Evolutionary conservation across 352 stramenopile species (phyloP).

Genomic region (Globisporangium cystogenes): DNA sequence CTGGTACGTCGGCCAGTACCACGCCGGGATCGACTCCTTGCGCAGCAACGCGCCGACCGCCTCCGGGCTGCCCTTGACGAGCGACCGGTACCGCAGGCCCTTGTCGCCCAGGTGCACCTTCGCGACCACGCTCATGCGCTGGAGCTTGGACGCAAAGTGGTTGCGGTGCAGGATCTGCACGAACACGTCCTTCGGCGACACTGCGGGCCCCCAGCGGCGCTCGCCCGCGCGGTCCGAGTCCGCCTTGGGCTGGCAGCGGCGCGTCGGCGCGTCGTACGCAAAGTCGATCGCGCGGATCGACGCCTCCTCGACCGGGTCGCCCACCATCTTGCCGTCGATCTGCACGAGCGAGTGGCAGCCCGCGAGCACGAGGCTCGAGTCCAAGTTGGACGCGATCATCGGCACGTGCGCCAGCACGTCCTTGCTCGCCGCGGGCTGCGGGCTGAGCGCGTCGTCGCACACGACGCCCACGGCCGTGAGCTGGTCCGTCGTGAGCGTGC

Average conservation of each 20-base stretch:
- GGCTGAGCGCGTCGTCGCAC: constrained; percentile 54
- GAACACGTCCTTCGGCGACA: constrained; percentile 76
- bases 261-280: constrained; percentile 66
- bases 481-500: constrained; percentile 97
- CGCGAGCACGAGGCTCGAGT: constrained; percentile 77
- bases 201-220: constrained; percentile 58
- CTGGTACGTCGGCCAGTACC: constrained; percentile 90
- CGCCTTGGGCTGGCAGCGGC: constrained; percentile 71
- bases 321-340: constrained; percentile 95
- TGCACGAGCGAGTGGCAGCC: constrained; percentile 97
- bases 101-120: constrained; percentile 77
- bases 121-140: constrained; percentile 96
- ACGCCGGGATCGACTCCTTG: constrained; percentile 69
- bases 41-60: constrained; percentile 86
- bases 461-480: constrained; percentile 93
- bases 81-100: constrained; percentile 69
- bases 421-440: constrained; percentile 19
- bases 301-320: constrained; percentile 98
- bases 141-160: constrained; percentile 94
- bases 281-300: constrained; percentile 97
- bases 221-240: constrained; percentile 61
- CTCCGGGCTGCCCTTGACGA: constrained; percentile 98
- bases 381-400: constrained; percentile 81
- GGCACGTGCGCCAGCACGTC: constrained; percentile 62
- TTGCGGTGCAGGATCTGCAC: constrained; percentile 93